These are phyloP conservation scores for Schizopora paradoxa DNA, from an alignment of 1,284 basidiomycete species.

Conservation along the genomic window DNA sequence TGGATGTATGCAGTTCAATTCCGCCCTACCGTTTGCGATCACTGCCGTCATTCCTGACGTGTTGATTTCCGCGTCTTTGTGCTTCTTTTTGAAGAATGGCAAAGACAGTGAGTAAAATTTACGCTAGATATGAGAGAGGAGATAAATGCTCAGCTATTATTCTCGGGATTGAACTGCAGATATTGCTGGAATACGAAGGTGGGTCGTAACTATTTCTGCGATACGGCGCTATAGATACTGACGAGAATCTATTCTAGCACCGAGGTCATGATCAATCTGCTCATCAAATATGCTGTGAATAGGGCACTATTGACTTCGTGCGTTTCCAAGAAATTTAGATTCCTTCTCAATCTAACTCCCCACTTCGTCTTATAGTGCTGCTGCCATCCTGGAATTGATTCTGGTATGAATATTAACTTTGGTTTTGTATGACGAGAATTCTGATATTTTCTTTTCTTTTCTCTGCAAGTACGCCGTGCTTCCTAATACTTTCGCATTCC, in stretches of 20 bases:
- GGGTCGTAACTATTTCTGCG: too few relatives aligned
- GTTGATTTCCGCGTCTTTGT: constrained; percentile 35
- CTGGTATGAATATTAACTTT: constrained; percentile 26
- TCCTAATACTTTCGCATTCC: constrained; percentile 36
- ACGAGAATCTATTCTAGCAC: too few relatives aligned
- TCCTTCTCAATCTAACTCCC: not conserved
- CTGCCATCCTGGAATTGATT: constrained; percentile 37
- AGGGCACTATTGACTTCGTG: constrained; percentile 42
- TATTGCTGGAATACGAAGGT: too few relatives aligned
- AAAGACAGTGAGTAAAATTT: too few relatives aligned
- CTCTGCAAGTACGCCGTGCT: constrained; percentile 31
- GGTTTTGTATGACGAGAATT: not conserved
- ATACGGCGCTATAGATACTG: too few relatives aligned
- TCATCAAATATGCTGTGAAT: constrained; percentile 42
- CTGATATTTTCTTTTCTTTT: not conserved
- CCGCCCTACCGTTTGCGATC: constrained; percentile 35
- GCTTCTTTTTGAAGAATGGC: constrained; percentile 33
- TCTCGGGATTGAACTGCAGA: too few relatives aligned
- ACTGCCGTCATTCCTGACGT: constrained; percentile 38
- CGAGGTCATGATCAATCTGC: constrained; percentile 35
- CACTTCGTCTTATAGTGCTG: too few relatives aligned
- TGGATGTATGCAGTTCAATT: constrained; percentile 13
- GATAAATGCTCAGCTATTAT: too few relatives aligned
- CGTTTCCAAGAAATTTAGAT: constrained; percentile 18
- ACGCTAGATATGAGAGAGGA: too few relatives aligned